A percentile compares a stretch with the other conserved stretches of the same genome.
Conservation (phyloP, 257 asterid genomes). For the Solanum appendiculatum region DNA sequence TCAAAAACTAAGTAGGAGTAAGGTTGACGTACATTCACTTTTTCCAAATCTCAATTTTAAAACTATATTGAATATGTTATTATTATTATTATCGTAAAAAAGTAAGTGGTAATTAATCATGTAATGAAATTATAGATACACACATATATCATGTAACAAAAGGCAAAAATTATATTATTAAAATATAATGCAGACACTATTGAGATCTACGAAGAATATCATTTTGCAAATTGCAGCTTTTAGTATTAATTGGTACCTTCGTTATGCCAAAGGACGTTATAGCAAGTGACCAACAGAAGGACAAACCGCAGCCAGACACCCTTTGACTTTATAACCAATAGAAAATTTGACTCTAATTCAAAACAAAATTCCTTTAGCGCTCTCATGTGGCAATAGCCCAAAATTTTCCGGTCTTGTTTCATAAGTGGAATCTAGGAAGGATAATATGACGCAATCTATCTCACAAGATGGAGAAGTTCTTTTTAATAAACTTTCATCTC, state of each 20-base stretch:
- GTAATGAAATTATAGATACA: background rate
- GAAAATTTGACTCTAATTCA: background rate
- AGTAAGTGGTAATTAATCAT: too few relatives aligned
- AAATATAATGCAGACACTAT: background rate
- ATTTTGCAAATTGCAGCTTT: background rate
- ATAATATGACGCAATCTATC: too few relatives aligned
- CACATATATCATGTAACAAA: background rate
- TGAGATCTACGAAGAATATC: background rate
- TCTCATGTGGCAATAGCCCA: fast-evolving
- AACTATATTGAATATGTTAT: too few relatives aligned
- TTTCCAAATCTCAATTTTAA: too few relatives aligned
- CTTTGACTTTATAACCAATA: background rate
- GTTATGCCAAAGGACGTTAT: background rate
- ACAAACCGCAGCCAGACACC: background rate
- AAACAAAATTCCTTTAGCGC: background rate
- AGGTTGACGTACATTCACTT: background rate
- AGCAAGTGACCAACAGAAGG: background rate
- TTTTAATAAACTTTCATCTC: background rate
- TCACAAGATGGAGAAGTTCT: background rate
- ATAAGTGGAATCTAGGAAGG: fast-evolving
- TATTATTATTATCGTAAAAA: too few relatives aligned
- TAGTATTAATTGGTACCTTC: background rate
- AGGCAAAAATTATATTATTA: background rate
- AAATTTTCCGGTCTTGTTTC: background rate
- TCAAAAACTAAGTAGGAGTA: background rate